Conservation (phyloP, 1,139 yeast genomes). For the Suzukiozyma palmioleophila region DNA sequence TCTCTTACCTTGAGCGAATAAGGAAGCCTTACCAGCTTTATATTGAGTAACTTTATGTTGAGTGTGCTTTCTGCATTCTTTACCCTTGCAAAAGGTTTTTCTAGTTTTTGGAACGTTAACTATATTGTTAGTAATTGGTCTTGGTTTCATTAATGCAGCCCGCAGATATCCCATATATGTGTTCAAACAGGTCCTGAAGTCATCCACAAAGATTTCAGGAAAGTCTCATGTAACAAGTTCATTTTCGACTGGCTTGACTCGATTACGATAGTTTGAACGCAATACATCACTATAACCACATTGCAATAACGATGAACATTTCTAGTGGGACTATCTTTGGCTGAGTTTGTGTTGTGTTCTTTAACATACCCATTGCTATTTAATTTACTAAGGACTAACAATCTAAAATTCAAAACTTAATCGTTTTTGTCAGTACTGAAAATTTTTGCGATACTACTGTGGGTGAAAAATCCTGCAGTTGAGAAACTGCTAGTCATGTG, state of each 20-base stretch:
- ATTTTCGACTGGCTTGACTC: no score
- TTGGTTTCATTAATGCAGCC: not conserved
- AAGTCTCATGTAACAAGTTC: no score
- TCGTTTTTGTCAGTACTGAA: not conserved
- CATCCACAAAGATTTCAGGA: no score
- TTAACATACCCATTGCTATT: constrained; percentile 27
- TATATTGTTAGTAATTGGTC: constrained; percentile 32
- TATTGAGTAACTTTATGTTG: constrained; percentile 99
- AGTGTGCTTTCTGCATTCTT: constrained; percentile 98
- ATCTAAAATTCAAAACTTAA: constrained; percentile 1
- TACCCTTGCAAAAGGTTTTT: constrained; percentile 99
- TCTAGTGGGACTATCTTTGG: no score
- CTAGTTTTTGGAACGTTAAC: constrained; percentile 99
- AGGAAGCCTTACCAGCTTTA: constrained; percentile 99
- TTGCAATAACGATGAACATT: no score
- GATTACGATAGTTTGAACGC: no score
- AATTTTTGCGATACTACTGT: not conserved
- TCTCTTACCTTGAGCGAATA: constrained; percentile 99
- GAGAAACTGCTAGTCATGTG: no score
- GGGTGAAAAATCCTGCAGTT: not conserved
- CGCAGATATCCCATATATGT: no score
- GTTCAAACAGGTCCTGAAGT: no score
- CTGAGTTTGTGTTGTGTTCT: not conserved
- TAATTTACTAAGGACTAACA: constrained; percentile 1
- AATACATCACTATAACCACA: no score